phyloP scores from a whole-genome alignment of 2,329 filamentous ascomycete genomes.

The Ceratocystis destructans region DNA sequence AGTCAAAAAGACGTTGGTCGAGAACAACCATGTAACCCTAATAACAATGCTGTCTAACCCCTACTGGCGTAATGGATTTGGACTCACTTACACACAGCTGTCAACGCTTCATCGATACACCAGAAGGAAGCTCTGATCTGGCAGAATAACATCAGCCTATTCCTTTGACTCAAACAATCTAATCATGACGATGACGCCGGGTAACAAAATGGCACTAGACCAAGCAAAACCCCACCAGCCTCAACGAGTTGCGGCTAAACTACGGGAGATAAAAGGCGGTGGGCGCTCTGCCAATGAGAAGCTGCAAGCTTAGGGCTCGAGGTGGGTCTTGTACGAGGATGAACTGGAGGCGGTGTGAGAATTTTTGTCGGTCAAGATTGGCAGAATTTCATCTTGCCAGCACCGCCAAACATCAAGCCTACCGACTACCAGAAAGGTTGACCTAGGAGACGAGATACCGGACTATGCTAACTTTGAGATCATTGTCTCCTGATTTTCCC shows the following conservation, averaged over 20 bases:
- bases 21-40: background rate
- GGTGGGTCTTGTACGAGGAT: constrained; percentile 1
- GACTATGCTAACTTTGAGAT: background rate
- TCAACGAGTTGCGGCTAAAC: constrained; percentile 13
- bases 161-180: background rate
- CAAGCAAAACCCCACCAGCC: constrained; percentile 10
- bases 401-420: constrained; percentile 8
- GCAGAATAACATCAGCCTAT: constrained; percentile 9
- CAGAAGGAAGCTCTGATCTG: constrained; percentile 8
- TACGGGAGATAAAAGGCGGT: constrained; percentile 16
- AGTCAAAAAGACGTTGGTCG: too few species aligned
- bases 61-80: background rate
- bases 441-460: background rate
- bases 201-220: background rate
- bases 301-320: background rate
- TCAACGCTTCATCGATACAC: background rate
- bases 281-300: constrained; percentile 12
- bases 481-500: background rate
- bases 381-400: constrained; percentile 27
- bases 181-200: constrained; percentile 8
- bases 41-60: background rate
- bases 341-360: constrained; percentile 28
- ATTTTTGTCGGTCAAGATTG: constrained; percentile 31
- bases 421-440: background rate
- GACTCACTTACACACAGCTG: background rate